phyloP scores from a whole-genome alignment of 83 land plant genomes.

The Picea mariana region DNA sequence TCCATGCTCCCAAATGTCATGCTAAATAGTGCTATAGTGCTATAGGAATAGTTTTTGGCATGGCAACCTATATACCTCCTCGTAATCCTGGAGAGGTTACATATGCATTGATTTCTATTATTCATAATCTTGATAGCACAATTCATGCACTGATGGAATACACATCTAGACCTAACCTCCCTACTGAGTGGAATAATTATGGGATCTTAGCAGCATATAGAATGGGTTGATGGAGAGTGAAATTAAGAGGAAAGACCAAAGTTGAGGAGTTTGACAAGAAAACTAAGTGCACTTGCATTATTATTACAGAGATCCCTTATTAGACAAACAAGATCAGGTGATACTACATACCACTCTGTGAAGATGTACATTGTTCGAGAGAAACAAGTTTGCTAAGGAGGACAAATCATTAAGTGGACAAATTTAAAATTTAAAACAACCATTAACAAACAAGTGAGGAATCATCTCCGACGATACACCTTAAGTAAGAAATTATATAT shows the following conservation, averaged over 20 bases:
- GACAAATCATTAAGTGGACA: slow-evolving; percentile 51
- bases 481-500: too few species aligned
- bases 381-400: slow-evolving; percentile 81
- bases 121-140: slow-evolving; percentile 88
- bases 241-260: too few species aligned
- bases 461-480: too few species aligned
- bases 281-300: too few species aligned
- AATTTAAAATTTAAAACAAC: slow-evolving; percentile 56
- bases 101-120: slow-evolving; percentile 85
- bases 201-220: too few species aligned
- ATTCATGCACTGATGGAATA: too few species aligned
- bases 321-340: slow-evolving; percentile 86
- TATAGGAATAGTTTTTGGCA: slow-evolving; percentile 95
- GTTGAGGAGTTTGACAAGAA: too few species aligned
- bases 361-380: slow-evolving; percentile 82
- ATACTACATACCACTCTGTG: slow-evolving; percentile 80
- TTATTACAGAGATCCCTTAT: slow-evolving; percentile 23
- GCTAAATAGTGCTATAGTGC: slow-evolving; percentile 78
- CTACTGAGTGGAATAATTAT: too few species aligned
- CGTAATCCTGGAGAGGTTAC: slow-evolving; percentile 96
- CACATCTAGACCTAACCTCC: too few species aligned
- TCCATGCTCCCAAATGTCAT: slow-evolving; percentile 87
- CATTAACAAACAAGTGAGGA: too few species aligned
- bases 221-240: too few species aligned
- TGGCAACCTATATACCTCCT: slow-evolving; percentile 99